phyloP scores from a whole-genome alignment of 257 asterid genomes.

The Penstemon davidsonii region DNA sequence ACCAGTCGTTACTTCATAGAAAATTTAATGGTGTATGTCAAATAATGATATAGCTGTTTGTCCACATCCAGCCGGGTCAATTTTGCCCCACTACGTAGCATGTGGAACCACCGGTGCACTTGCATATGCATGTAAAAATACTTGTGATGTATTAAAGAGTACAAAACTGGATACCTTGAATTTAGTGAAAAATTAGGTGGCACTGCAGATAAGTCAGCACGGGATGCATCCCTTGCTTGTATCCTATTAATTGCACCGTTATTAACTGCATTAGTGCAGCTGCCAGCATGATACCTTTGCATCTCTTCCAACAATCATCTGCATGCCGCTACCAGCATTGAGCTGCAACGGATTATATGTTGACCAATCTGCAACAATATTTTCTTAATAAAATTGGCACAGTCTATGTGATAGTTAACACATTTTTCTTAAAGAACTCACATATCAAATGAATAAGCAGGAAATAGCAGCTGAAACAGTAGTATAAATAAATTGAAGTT shows the following conservation, averaged over 20 bases:
- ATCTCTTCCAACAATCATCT: constrained; percentile 85
- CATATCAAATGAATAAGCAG: constrained; percentile 3
- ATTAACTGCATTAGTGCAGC: constrained; percentile 98
- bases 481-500: background rate
- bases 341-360: constrained; percentile 49
- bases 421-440: background rate
- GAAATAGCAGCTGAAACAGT: background rate
- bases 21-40: background rate
- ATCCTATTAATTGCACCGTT: constrained; percentile 67
- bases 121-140: constrained; percentile 5
- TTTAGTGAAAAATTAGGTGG: constrained; percentile 65
- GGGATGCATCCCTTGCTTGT: constrained; percentile 79
- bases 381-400: constrained; percentile 12
- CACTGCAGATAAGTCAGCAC: constrained; percentile 63
- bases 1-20: constrained; percentile 10
- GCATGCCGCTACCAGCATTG: constrained; percentile 98
- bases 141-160: constrained; percentile 20
- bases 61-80: constrained; percentile 5
- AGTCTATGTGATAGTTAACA: background rate
- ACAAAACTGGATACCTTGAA: constrained; percentile 58
- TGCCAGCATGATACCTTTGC: constrained; percentile 97
- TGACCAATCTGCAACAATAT: constrained; percentile 36
- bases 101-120: constrained; percentile 5
- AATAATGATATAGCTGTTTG: constrained; percentile 11
- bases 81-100: constrained; percentile 9